Conservation (phyloP, 2,329 filamentous ascomycete species). For the Pseudopithomyces chartarum region DNA sequence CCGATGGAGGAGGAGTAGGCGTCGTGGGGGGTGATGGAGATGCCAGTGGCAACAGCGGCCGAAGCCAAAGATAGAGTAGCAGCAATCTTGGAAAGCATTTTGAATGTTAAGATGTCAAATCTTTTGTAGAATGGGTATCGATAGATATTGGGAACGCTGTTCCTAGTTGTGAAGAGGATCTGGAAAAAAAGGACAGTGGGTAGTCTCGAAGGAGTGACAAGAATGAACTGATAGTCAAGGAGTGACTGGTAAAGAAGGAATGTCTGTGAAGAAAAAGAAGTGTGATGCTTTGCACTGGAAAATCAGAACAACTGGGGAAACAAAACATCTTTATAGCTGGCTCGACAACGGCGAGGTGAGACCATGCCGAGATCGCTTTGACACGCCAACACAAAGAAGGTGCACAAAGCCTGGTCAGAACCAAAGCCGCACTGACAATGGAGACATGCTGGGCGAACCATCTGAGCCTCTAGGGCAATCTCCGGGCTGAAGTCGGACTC, state of each 20-base stretch:
- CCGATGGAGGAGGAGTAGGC: slow-evolving; percentile 56
- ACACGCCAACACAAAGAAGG: background rate
- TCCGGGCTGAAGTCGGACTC: slow-evolving; percentile 3
- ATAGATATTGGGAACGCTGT: slow-evolving; percentile 6
- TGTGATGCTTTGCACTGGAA: slow-evolving; percentile 4
- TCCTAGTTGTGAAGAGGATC: slow-evolving; percentile 3
- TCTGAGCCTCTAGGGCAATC: slow-evolving; percentile 4
- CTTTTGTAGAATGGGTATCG: slow-evolving; percentile 8
- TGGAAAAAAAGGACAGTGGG: background rate
- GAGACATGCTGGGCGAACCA: background rate
- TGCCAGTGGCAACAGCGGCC: slow-evolving; percentile 3
- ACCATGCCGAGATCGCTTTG: background rate
- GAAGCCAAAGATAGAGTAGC: slow-evolving; percentile 10
- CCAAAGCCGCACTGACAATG: background rate
- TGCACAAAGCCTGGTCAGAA: background rate
- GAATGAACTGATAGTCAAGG: background rate
- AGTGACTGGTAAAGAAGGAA: slow-evolving; percentile 5
- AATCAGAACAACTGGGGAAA: background rate
- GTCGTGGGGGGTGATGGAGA: slow-evolving; percentile 16
- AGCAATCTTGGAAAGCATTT: slow-evolving; percentile 17
- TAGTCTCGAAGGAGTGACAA: background rate
- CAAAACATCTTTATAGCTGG: slow-evolving; percentile 11
- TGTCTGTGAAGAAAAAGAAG: slow-evolving; percentile 5
- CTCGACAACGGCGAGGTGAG: background rate
- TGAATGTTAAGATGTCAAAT: slow-evolving; percentile 11